These are phyloP conservation scores for Thalia dealbata DNA, from an alignment of 176 grass and related monocot genomes.

Conservation along the genomic window DNA sequence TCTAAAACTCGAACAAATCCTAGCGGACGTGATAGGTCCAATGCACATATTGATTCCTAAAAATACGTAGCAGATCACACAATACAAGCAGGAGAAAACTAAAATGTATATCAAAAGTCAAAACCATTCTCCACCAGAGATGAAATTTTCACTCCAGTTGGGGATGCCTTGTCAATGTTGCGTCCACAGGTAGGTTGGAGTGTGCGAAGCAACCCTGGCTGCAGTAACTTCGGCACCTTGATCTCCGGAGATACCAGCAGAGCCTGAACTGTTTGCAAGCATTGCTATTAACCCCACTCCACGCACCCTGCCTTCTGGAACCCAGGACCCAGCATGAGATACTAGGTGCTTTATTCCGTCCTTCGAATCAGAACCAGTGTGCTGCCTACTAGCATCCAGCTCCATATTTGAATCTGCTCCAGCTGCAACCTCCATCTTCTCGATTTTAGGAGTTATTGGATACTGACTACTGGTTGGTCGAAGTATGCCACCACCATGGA, in stretches of 20 bases:
- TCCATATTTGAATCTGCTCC: neutral
- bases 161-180: no score
- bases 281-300: neutral
- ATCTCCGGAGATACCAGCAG: neutral
- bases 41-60: no score
- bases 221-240: neutral
- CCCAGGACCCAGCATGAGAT: neutral
- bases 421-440: neutral
- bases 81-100: no score
- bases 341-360: no score
- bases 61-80: no score
- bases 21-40: no score
- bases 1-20: no score
- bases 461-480: neutral
- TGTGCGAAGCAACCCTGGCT: neutral
- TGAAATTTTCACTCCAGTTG: no score
- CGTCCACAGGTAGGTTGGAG: neutral
- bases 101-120: no score
- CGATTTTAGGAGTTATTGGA: neutral
- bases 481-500: neutral
- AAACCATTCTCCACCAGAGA: no score
- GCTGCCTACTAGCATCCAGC: neutral
- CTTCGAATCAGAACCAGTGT: neutral
- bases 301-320: conserved; percentile 4
- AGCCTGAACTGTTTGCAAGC: neutral